Percentiles rank a stretch among this genome's conserved stretches.
Conservation (phyloP, 129 eudicot genomes). For the Apium graveolens region DNA sequence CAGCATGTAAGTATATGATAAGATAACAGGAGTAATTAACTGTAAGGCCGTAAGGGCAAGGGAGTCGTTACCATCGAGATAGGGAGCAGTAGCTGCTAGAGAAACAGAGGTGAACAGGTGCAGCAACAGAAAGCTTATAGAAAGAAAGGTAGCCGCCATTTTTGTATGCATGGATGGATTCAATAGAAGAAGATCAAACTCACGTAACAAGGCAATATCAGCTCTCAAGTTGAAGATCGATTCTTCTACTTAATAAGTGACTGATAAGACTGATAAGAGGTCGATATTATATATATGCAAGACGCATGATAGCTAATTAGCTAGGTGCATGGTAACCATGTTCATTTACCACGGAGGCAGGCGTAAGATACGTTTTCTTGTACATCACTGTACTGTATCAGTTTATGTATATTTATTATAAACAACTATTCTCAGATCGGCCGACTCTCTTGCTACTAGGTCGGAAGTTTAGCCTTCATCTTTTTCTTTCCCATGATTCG, state of each 20-base stretch:
- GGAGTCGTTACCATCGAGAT: constrained; percentile 2
- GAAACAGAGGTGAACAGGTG: not conserved
- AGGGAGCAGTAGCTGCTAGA: not conserved
- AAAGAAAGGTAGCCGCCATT: not conserved
- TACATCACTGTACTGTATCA: not conserved
- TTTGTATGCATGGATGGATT: not conserved
- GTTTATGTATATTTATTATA: not conserved
- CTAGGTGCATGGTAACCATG: not conserved
- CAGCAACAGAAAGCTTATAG: not conserved
- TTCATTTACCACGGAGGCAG: constrained; percentile 1
- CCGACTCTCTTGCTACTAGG: not conserved
- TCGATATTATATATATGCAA: not conserved
- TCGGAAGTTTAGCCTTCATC: not conserved
- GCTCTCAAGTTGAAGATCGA: not conserved
- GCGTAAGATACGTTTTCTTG: not conserved
- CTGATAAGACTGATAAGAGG: not conserved
- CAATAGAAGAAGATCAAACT: not conserved
- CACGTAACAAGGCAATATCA: not conserved
- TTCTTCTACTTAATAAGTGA: not conserved
- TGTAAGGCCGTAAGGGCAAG: not conserved
- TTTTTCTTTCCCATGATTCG: not conserved
- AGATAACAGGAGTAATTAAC: too few relatives aligned
- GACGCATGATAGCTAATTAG: not conserved
- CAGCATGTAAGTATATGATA: too few relatives aligned
- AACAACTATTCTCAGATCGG: not conserved